phyloP scores from a whole-genome alignment of 306 rosid species.

The Glycine soja region DNA sequence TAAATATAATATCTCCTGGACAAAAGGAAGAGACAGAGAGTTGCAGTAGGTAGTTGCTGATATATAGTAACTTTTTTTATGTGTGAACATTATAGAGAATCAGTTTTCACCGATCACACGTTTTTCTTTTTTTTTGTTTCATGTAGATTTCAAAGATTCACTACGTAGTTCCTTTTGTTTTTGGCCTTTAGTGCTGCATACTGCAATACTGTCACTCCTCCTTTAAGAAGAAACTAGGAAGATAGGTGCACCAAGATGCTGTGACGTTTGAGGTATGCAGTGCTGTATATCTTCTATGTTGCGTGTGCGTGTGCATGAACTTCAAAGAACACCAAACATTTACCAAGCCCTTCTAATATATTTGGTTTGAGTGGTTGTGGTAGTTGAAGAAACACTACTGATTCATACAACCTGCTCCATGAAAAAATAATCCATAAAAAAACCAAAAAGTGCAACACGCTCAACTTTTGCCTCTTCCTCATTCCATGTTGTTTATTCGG shows the following conservation, averaged over 20 bases:
- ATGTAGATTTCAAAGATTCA: background rate
- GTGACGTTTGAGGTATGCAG: slow-evolving; percentile 43
- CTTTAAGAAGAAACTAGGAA: background rate
- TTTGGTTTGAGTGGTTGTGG: slow-evolving; percentile 62
- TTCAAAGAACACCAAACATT: slow-evolving; percentile 7
- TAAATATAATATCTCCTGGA: background rate
- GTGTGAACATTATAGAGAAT: background rate
- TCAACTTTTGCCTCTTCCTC: slow-evolving; percentile 15
- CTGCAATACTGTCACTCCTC: no score
- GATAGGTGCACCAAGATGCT: background rate
- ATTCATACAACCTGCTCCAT: slow-evolving; percentile 33
- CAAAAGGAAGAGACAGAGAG: slow-evolving; percentile 9
- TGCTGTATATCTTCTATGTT: background rate
- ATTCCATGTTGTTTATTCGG: background rate
- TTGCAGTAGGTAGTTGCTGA: slow-evolving; percentile 3
- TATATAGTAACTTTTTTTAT: background rate
- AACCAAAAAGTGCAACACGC: background rate
- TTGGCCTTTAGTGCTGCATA: background rate
- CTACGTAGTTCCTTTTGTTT: background rate
- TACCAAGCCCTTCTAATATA: slow-evolving; percentile 33
- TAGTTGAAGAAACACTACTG: slow-evolving; percentile 44
- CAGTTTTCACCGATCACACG: background rate
- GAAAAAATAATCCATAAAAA: background rate
- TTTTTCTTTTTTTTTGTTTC: background rate
- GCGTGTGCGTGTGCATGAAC: slow-evolving; percentile 22